Conservation (phyloP, 257 asterid species). For the Solanum verrucosum region DNA sequence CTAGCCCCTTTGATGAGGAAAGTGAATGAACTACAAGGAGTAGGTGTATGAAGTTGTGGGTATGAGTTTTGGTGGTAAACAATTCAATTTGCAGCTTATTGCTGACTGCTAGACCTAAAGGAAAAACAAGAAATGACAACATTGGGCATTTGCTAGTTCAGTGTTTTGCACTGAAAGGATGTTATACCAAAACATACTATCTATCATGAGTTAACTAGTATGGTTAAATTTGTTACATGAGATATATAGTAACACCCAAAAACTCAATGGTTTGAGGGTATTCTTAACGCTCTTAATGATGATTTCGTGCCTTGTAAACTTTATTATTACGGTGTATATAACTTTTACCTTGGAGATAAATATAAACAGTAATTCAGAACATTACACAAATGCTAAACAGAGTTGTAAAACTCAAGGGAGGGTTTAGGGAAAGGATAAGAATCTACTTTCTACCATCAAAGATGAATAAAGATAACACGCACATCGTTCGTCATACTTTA, state of each 20-base stretch:
- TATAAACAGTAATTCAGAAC: background rate
- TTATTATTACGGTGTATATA: no score
- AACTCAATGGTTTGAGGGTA: no score
- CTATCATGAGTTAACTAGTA: no score
- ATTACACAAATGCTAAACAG: background rate
- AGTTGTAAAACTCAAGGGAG: background rate
- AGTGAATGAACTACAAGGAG: background rate
- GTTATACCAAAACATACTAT: no score
- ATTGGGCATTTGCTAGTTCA: background rate
- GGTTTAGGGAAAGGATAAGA: background rate
- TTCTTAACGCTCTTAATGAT: background rate
- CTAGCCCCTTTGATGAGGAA: background rate
- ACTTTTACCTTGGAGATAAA: conserved; percentile 35
- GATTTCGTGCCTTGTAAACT: no score
- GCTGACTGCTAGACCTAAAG: background rate
- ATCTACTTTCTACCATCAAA: background rate
- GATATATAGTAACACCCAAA: no score
- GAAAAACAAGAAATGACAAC: background rate
- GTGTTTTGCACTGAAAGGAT: background rate
- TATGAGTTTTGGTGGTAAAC: background rate
- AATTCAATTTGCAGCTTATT: background rate
- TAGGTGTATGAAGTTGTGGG: background rate
- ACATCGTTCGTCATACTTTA: background rate
- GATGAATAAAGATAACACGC: background rate
- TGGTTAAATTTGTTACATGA: background rate